phyloP scores from a whole-genome alignment of 768 basidiomycete species.

The Pholiota microspora region DNA sequence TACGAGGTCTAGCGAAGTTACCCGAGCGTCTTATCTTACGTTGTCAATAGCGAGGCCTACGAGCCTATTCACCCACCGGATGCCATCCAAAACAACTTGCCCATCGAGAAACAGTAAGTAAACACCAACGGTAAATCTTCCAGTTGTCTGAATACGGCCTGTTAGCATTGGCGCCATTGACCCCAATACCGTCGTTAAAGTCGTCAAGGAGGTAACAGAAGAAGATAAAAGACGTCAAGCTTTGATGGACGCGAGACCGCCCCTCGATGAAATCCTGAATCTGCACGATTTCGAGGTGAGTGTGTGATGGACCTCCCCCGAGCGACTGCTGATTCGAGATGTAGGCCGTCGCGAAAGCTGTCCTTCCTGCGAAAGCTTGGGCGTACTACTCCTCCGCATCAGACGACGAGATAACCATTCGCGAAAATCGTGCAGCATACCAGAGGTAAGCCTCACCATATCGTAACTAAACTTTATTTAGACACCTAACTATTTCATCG shows the following conservation, averaged over 20 bases:
- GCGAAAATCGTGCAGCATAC: slow-evolving; percentile 87
- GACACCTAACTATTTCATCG: too few relatives aligned
- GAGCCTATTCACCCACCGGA: slow-evolving; percentile 89
- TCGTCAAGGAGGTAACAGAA: slow-evolving; percentile 61
- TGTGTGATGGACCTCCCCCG: background rate
- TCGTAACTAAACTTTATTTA: too few relatives aligned
- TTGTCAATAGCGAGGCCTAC: slow-evolving; percentile 61
- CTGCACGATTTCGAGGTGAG: slow-evolving; percentile 92
- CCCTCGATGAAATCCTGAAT: slow-evolving; percentile 78
- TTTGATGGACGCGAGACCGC: slow-evolving; percentile 62
- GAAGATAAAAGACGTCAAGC: slow-evolving; percentile 69
- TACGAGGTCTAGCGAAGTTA: slow-evolving; percentile 31
- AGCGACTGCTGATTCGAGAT: slow-evolving; percentile 5
- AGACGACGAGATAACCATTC: slow-evolving; percentile 85
- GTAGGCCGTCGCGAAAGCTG: slow-evolving; percentile 78
- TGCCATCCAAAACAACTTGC: slow-evolving; percentile 73
- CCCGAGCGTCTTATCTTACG: background rate
- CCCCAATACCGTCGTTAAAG: slow-evolving; percentile 59
- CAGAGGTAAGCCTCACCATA: slow-evolving; percentile 54
- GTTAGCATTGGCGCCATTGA: slow-evolving; percentile 71
- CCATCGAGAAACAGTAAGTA: slow-evolving; percentile 79
- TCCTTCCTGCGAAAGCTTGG: slow-evolving; percentile 86
- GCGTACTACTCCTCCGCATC: slow-evolving; percentile 92
- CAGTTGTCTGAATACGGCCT: background rate
- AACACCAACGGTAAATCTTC: background rate